Base-by-base conservation (phyloP, 2,329 filamentous ascomycete genomes). In the Fusarium buxicola region DNA sequence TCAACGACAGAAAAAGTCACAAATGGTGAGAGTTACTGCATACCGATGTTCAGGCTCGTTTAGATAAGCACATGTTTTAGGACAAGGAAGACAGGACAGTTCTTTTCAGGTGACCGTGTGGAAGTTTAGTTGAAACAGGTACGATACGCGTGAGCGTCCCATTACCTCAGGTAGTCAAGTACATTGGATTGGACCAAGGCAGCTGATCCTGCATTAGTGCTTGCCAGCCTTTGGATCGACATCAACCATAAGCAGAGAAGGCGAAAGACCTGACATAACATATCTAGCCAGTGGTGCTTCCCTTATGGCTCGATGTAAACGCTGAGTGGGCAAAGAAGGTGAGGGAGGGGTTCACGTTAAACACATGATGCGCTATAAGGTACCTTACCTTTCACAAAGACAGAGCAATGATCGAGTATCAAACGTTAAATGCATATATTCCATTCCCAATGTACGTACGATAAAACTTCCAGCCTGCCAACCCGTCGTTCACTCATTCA, bases 401-500 rank as follows among this genome's bases (percentile, higher is more conserved):
- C 4, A 47, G 18, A 18, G 9, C 21, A 13, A 16, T 7, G 6
- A 38, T 9, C 24, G 31, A 36, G 18, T 13, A 10, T n/a, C 12
- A 35, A 38, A 28, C 12, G 12, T 25, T 38, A 52, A 50, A 53
- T 56, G 49, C 57, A 52, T 59, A 12, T 58, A 60, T 32, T 60
- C 49, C 49, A 25, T 55, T 61, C 35, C 52, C 50, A 36, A 48
- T 57, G 38, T 55, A 59, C 58, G 48, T 18, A 11, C 47, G 36
- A 55, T 32, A 50, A 25, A 25, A 39, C 54, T 34, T 40, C 36
- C 30, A 38, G 24, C 28, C 40, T 31, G 41, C 49, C 27, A 35
- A 28, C 39, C 36, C 12, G 16, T 58, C 39, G 25, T 52, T 55
- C 52, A 62, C 49, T 66, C 61, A 45, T 58, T 51, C 39, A 52